These are phyloP conservation scores for Chaetomiaceae sp. DNA, from an alignment of 2,329 filamentous ascomycete genomes.

Conservation along the genomic window DNA sequence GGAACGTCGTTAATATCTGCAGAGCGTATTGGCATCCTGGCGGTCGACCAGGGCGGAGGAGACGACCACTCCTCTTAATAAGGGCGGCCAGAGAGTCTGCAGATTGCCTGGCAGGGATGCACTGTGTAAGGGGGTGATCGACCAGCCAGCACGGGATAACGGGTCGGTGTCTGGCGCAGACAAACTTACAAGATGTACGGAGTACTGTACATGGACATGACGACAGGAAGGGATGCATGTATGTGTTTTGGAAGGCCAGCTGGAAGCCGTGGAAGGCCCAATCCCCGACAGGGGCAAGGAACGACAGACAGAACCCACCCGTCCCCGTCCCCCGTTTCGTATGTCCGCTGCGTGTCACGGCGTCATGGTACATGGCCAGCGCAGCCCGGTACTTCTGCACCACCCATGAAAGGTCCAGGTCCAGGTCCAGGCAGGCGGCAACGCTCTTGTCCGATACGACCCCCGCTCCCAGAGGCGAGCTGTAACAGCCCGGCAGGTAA, in stretches of 20 bases:
- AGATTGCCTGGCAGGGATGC: conserved; percentile 24
- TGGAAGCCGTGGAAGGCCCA: conserved; percentile 20
- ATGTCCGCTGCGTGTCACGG: background rate
- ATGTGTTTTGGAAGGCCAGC: conserved; percentile 18
- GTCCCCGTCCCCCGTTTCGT: background rate
- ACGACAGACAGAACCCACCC: background rate
- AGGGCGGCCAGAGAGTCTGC: conserved; percentile 15
- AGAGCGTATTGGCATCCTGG: conserved; percentile 17
- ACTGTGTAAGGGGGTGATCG: conserved; percentile 17
- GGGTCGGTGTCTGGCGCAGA: too few species aligned
- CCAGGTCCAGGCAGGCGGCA: conserved; percentile 12
- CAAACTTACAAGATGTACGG: too few species aligned
- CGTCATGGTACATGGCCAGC: background rate
- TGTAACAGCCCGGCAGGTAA: background rate
- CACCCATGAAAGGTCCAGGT: background rate
- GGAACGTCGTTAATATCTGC: conserved; percentile 21
- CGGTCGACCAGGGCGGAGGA: conserved; percentile 16
- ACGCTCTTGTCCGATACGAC: conserved; percentile 6
- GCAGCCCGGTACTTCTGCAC: background rate
- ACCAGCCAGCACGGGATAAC: too few species aligned
- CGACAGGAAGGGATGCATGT: conserved; percentile 12
- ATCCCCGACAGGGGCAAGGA: conserved; percentile 10
- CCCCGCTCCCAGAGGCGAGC: background rate
- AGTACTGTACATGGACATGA: background rate
- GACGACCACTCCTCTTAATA: conserved; percentile 16